These are phyloP conservation scores for Mycosphaerella sp. DNA, from an alignment of 2,329 filamentous ascomycete species.

Conservation along the genomic window DNA sequence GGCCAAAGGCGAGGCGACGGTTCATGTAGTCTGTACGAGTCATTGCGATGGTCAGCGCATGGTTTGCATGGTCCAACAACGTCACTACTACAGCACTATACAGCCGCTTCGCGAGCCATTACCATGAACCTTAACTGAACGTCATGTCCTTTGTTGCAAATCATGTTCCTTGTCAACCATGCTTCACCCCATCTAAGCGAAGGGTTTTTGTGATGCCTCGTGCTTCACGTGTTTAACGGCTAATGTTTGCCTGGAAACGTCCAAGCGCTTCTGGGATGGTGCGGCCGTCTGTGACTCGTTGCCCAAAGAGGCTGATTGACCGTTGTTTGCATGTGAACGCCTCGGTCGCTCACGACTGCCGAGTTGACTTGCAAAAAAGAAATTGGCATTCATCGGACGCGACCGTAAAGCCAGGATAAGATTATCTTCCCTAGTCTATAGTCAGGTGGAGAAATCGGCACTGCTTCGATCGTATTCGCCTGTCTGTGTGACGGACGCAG, in stretches of 20 bases:
- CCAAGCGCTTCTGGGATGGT: neutral
- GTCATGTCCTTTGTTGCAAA: slow-evolving; percentile 2
- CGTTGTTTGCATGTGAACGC: slow-evolving; percentile 2
- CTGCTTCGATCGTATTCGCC: neutral
- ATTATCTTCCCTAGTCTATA: neutral
- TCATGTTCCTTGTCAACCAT: slow-evolving; percentile 2
- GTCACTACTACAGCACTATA: neutral
- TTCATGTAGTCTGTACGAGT: too few species aligned
- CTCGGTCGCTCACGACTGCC: neutral
- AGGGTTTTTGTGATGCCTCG: neutral
- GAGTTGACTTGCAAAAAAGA: too few species aligned
- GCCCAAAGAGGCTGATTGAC: slow-evolving; percentile 9
- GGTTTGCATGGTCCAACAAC: neutral
- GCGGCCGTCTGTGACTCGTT: neutral
- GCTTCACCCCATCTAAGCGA: slow-evolving; percentile 12
- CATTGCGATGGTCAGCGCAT: neutral
- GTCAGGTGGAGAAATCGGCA: neutral
- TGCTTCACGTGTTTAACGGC: slow-evolving; percentile 3
- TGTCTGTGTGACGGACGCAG: neutral
- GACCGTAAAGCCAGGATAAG: neutral
- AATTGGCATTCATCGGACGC: neutral
- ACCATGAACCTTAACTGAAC: slow-evolving; percentile 14
- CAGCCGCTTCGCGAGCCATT: neutral
- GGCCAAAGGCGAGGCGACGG: neutral
- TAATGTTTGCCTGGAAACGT: slow-evolving; percentile 4